Percentiles rank a stretch among this genome's conserved stretches.
These are phyloP conservation scores for Spinellus fusiger DNA, from an alignment of 192 early-diverging fungal genomes.

Conservation along the genomic window DNA sequence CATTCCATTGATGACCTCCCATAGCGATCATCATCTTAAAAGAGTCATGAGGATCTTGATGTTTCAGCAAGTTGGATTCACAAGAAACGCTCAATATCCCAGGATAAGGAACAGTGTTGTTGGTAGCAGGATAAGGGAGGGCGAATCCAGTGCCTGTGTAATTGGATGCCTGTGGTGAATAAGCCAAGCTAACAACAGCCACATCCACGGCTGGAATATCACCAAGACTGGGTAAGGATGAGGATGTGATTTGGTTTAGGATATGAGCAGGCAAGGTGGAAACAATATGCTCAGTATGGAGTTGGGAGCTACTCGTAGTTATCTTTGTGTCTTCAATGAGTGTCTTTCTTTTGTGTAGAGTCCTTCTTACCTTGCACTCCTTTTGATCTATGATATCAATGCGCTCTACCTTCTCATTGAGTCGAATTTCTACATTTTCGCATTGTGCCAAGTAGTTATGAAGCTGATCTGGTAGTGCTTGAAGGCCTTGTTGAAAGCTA, in stretches of 20 bases:
- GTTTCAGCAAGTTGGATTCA: conserved; percentile 73
- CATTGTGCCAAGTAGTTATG: conserved; percentile 37
- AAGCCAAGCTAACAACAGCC: conserved; percentile 81
- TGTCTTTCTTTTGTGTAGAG: not conserved
- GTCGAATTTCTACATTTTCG: conserved; percentile 57
- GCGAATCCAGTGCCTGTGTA: conserved; percentile 89
- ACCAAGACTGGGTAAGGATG: conserved; percentile 41
- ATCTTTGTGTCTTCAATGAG: not conserved
- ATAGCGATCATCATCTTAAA: conserved; percentile 82
- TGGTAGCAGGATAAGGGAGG: conserved; percentile 54
- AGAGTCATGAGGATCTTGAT: conserved; percentile 45
- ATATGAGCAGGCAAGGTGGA: conserved; percentile 58
- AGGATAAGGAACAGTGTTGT: conserved; percentile 9
- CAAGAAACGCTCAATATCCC: conserved; percentile 74
- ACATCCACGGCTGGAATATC: conserved; percentile 71
- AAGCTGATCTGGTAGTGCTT: conserved; percentile 59
- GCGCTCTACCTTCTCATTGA: conserved; percentile 36
- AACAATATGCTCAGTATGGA: conserved; percentile 57
- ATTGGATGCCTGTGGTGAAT: conserved; percentile 34
- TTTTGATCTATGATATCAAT: conserved; percentile 32
- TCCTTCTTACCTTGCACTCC: conserved; percentile 31
- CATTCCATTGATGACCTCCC: conserved; percentile 72
- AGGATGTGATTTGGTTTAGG: conserved; percentile 34
- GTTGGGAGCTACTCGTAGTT: conserved; percentile 29
- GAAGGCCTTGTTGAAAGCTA: conserved; percentile 71